phyloP scores from a whole-genome alignment of 2,329 filamentous ascomycete species.

The Elsinoe fawcettii region DNA sequence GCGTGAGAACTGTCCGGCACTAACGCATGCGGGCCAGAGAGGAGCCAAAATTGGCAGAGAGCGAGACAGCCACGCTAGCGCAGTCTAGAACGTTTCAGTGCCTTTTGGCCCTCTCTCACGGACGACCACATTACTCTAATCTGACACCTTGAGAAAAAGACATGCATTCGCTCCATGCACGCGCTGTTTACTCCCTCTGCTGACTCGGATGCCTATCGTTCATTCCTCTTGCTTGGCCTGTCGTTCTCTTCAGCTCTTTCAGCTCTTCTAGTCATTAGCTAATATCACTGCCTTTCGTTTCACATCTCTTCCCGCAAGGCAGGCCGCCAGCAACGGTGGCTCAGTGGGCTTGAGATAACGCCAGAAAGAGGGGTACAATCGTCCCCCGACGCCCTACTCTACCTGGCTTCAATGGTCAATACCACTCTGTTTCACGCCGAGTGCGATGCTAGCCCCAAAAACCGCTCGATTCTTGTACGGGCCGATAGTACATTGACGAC shows the following conservation, averaged over 20 bases:
- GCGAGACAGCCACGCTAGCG: slow-evolving; percentile 8
- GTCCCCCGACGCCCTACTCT: not conserved
- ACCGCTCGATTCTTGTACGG: not conserved
- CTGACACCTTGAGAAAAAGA: slow-evolving; percentile 11
- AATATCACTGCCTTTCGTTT: not conserved
- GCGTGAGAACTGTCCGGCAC: not conserved
- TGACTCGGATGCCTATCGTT: not conserved
- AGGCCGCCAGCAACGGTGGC: slow-evolving; percentile 3
- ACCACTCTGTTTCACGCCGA: slow-evolving; percentile 2
- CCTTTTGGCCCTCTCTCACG: not conserved
- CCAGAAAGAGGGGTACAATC: slow-evolving; percentile 9
- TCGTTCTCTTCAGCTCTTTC: slow-evolving; percentile 3
- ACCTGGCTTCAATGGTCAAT: slow-evolving; percentile 1
- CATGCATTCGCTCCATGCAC: not conserved
- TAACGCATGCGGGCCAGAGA: not conserved
- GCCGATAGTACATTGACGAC: slow-evolving; percentile 1
- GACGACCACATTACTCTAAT: slow-evolving; percentile 10
- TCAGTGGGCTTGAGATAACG: slow-evolving; percentile 11
- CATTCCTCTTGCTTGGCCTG: not conserved
- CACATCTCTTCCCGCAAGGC: not conserved
- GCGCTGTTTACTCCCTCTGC: not conserved
- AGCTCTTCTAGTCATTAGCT: not conserved
- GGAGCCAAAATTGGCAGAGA: slow-evolving; percentile 10
- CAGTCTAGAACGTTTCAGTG: slow-evolving; percentile 11
- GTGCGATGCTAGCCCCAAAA: slow-evolving; percentile 1